Base-by-base conservation (phyloP, 768 basidiomycete genomes). In the Leucogyrophana mollusca region DNA sequence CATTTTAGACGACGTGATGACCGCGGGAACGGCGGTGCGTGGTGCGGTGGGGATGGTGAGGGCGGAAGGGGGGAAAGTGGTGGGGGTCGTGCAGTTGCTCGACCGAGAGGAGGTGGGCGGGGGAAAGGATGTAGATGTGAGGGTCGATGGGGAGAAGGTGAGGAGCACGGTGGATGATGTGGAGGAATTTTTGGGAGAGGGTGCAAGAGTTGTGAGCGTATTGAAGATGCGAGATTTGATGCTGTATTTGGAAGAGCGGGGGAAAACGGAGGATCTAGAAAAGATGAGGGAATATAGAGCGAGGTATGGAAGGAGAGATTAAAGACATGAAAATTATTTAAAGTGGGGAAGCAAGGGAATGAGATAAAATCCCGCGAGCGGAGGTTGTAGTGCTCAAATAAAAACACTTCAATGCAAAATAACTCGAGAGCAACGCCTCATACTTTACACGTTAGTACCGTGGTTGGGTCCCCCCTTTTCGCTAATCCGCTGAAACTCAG, bases 1-100 rank as follows among this genome's bases (percentile, higher is more conserved):
- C 41, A 79, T 98, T 36, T 74, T 98, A 25, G 95, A 99, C 73
- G 95, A 99, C 55, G 96, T 99, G 43, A 91, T 97, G 76, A 98
- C 96, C 2, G 80, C 86, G 9, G 90, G 90, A 11, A 95, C 87
- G 18, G 95, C 95, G 4, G 84, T 94, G 23, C 79, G 94, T 8
- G 79, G 82, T 25, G 87, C 94, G 3, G 86, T 95, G 40, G 81
- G 83, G 37, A 80, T 83, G 7, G 85, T 98, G 14, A 64, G 66
- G 27, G 61, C 69, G 40, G 75, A 78, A 32, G 87, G 87, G 2
- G 93, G 94, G 0, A 74, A 87, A 44, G 84, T 96, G 6, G 87
- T 94, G 0, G 95, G 95, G 1, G 88, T 96, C 16, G 77, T 95
- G 6, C 85, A 93, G 60, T 77, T 85, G 36, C 74, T 99, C 4